Conservation (phyloP, 352 stramenopile genomes). For the Phytophthora citrophthora region DNA sequence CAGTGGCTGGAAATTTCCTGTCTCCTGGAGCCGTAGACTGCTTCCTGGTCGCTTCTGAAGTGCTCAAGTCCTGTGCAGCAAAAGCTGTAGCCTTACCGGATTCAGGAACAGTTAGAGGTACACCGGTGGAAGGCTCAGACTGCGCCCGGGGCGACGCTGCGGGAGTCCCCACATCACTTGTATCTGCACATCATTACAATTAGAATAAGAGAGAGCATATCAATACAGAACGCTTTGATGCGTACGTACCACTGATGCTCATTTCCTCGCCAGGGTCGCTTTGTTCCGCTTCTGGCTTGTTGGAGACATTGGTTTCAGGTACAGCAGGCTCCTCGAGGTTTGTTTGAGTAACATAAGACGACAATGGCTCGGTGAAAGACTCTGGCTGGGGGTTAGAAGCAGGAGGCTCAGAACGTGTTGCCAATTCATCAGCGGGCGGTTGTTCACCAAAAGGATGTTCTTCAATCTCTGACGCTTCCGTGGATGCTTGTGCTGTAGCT, state of each 20-base stretch:
- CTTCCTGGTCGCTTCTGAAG: slow-evolving; percentile 2
- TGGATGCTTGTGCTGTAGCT: neutral
- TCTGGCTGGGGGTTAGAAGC: slow-evolving; percentile 3
- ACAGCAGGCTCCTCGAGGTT: slow-evolving; percentile 5
- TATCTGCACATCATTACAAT: slow-evolving; percentile 22
- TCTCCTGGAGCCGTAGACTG: neutral
- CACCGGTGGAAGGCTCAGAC: neutral
- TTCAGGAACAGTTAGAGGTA: neutral
- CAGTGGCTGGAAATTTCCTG: neutral
- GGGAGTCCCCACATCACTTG: slow-evolving; percentile 15
- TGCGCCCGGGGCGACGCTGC: neutral
- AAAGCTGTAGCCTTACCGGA: slow-evolving; percentile 1
- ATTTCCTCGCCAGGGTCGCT: slow-evolving; percentile 40
- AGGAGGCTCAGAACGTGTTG: slow-evolving; percentile 1
- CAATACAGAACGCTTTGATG: neutral
- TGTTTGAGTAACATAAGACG: slow-evolving; percentile 19
- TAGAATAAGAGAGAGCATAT: neutral
- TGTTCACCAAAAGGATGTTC: slow-evolving; percentile 2
- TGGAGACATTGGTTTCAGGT: neutral
- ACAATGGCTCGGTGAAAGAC: slow-evolving; percentile 19
- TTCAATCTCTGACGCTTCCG: neutral
- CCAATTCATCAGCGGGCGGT: neutral
- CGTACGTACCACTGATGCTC: slow-evolving; percentile 38
- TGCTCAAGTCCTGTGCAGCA: neutral
- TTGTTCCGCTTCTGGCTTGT: slow-evolving; percentile 3